Evolutionary conservation across 2,329 filamentous ascomycete species (phyloP).

Genomic region (Aureobasidium sp.): DNA sequence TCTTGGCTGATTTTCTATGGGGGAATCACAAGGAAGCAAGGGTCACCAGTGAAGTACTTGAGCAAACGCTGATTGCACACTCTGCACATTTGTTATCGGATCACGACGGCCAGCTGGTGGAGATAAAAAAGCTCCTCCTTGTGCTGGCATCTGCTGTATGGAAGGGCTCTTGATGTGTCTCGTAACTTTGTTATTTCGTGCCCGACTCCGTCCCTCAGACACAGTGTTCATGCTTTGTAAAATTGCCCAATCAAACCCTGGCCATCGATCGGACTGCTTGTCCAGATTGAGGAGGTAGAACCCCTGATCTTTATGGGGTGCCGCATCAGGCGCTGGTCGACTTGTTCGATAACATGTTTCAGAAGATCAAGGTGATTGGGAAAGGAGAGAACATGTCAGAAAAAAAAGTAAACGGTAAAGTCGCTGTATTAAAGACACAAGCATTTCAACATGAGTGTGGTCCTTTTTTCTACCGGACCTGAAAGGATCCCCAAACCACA

Average conservation of each 20-base stretch:
- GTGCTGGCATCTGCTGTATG: not conserved
- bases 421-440: conserved; percentile 18
- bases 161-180: not conserved
- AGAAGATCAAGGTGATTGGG: not conserved
- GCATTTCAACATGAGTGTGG: conserved; percentile 18
- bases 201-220: not conserved
- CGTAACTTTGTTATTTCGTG: not conserved
- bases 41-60: not conserved
- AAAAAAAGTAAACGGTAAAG: conserved; percentile 13
- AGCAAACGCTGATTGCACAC: not conserved
- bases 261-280: not conserved
- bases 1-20: not conserved
- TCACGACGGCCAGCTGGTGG: not conserved
- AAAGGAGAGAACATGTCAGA: not conserved
- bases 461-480: conserved; percentile 18
- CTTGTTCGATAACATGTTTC: not conserved
- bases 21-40: not conserved
- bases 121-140: not conserved
- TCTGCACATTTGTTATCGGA: not conserved
- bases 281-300: not conserved
- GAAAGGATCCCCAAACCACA: conserved; percentile 15
- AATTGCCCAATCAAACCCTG: not conserved
- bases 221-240: not conserved
- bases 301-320: not conserved
- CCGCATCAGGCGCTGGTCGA: not conserved